Percentiles rank a stretch among this genome's conserved stretches.
phyloP scores from a whole-genome alignment of 441 rosid species.

The Eruca vesicaria region DNA sequence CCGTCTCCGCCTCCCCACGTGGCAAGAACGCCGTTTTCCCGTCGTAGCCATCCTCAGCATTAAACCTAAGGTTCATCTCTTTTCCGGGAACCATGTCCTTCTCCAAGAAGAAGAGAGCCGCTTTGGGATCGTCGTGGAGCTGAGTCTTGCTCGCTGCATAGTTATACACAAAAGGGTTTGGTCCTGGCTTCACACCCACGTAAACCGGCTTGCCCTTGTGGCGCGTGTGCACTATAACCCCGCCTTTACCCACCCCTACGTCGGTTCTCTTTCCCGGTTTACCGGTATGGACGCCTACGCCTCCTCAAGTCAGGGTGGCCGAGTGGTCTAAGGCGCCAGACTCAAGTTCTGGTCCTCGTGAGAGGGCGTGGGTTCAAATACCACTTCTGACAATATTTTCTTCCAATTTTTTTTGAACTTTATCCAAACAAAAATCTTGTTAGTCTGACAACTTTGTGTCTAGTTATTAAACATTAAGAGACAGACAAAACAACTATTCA shows the following conservation, averaged over 20 bases:
- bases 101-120: slow-evolving; percentile 71
- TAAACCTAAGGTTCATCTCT: slow-evolving; percentile 53
- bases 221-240: slow-evolving; percentile 53
- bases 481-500: too few species aligned
- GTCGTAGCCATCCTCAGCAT: slow-evolving; percentile 35
- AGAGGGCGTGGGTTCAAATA: slow-evolving; percentile 91
- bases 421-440: not conserved
- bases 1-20: slow-evolving; percentile 43
- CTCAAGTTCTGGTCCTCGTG: slow-evolving; percentile 88
- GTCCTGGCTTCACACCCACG: slow-evolving; percentile 53
- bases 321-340: slow-evolving; percentile 97
- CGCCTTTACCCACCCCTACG: slow-evolving; percentile 45
- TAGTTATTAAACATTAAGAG: not conserved
- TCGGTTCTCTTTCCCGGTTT: not conserved
- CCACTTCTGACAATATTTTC: not conserved
- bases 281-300: not conserved
- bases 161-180: slow-evolving; percentile 31
- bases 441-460: not conserved
- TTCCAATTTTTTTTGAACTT: not conserved
- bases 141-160: slow-evolving; percentile 64
- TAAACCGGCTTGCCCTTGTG: slow-evolving; percentile 56
- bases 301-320: slow-evolving; percentile 74
- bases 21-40: slow-evolving; percentile 55
- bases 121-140: slow-evolving; percentile 54
- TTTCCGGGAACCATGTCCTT: slow-evolving; percentile 55